Base-by-base conservation (phyloP, 192 early-diverging fungal species). In the Backusella circina region DNA sequence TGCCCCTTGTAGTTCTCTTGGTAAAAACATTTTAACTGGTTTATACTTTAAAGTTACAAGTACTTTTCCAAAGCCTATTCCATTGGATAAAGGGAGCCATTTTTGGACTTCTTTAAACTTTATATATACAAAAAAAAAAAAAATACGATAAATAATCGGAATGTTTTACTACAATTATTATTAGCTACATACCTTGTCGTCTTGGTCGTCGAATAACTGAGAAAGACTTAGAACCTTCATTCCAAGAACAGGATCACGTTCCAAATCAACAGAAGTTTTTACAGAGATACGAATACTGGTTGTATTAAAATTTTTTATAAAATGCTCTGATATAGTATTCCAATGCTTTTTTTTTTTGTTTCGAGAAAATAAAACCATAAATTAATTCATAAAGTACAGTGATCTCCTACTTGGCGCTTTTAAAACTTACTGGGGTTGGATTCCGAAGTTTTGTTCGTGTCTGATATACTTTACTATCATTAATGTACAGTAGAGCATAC, bases 11-110 rank as follows among this genome's bases (percentile, higher is more conserved):
- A 79, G 35, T 2, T 69, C 33, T 13, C 41, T 50, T 21, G 78
- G 73, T 12, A 79, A 32, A 0, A 30, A 26, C 32, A 79, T 31
- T 39, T 79, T 79, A 21, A 79, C 67, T 35, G 78, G 78, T 32
- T 79, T 79, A 57, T 75, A 79, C 6, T 70, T 74, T 15, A 79
- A 26, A 16, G 67, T 70, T 21, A 79, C n/a, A 5, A 75, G 31
- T 4, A 79, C 21, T 75, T 79, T 79, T 0, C 78, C 78, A 54
- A 71, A 79, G 0, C 78, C 78, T 71, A 79, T 79, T 35, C 78
- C 78, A 44, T 75, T 72, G 9, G 57, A 47, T n/a, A 79, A 32
- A 33, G 73, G 68, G n/a, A 79, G 1, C 78, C 78, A 79, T 16
- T 72, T 68, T 10, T 65, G 54, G 21, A 41, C 13, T 66, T 71